Conservation (phyloP, 169 alveolate genomes). For the Plasmodium ovale region DNA sequence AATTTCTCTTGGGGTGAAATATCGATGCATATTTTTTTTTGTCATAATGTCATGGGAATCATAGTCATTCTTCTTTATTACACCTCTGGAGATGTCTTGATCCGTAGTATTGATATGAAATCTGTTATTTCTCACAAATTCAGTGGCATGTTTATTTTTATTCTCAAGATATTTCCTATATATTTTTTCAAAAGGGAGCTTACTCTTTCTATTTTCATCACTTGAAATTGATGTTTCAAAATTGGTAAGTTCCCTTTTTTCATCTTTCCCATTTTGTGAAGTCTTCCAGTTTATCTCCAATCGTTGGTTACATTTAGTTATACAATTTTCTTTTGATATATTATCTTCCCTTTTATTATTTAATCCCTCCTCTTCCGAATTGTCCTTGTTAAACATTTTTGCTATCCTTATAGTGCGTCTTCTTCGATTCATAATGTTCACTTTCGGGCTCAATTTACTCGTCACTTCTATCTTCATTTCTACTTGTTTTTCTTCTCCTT, state of each 20-base stretch:
- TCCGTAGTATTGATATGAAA: background rate
- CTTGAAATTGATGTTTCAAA: background rate
- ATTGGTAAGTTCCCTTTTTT: too few relatives aligned
- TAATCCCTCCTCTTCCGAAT: background rate
- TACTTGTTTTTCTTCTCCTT: background rate
- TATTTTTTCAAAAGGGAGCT: background rate
- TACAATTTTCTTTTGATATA: background rate
- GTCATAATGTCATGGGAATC: too few relatives aligned
- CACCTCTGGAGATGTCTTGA: too few relatives aligned
- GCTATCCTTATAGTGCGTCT: background rate
- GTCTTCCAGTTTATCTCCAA: background rate
- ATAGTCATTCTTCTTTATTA: too few relatives aligned
- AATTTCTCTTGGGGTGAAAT: background rate
- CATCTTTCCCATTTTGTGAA: background rate
- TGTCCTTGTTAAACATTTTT: background rate
- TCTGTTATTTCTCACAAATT: constrained; percentile 10
- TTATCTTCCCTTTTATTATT: background rate
- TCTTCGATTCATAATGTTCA: background rate
- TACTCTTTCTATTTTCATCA: background rate
- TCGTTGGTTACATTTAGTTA: background rate
- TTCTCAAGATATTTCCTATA: constrained; percentile 23
- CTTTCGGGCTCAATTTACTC: background rate
- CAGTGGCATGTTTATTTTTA: constrained; percentile 5
- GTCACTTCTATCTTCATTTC: background rate
- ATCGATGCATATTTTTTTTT: background rate